Conservation (phyloP, 306 rosid genomes). For the Sechiopsis laciniata region DNA sequence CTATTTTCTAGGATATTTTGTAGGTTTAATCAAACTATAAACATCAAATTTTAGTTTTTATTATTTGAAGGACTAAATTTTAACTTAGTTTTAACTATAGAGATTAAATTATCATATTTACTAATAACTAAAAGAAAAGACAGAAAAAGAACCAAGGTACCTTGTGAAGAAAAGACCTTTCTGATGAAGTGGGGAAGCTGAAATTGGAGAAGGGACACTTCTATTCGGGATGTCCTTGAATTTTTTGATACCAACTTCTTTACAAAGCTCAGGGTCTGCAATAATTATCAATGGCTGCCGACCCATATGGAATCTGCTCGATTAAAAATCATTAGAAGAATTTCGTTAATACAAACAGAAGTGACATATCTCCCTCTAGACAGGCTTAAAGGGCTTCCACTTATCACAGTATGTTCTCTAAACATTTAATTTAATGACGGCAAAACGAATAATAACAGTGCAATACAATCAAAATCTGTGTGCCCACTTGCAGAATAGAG, state of each 20-base stretch:
- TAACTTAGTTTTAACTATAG: no score
- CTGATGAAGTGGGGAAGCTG: slow-evolving; percentile 86
- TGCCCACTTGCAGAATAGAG: slow-evolving; percentile 11
- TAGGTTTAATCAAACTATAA: no score
- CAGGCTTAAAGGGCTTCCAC: background rate
- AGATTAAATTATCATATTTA: no score
- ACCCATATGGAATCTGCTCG: slow-evolving; percentile 85
- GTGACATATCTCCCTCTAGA: background rate
- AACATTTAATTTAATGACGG: background rate
- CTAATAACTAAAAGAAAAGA: background rate
- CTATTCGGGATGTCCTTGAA: slow-evolving; percentile 71
- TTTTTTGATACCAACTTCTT: slow-evolving; percentile 72
- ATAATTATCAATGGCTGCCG: slow-evolving; percentile 79
- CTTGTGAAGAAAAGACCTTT: slow-evolving; percentile 88
- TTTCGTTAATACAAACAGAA: slow-evolving; percentile 1
- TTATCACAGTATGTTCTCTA: background rate
- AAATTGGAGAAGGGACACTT: slow-evolving; percentile 89
- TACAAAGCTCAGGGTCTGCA: slow-evolving; percentile 83
- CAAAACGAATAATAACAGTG: background rate
- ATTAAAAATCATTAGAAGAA: background rate
- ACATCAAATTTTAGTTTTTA: no score
- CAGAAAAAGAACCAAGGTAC: slow-evolving; percentile 27
- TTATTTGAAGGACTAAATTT: no score
- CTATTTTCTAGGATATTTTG: no score
- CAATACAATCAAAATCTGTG: slow-evolving; percentile 12